Evolutionary conservation across 2,329 filamentous ascomycete species (phyloP).

Genomic region (Fusarium equiseti): DNA sequence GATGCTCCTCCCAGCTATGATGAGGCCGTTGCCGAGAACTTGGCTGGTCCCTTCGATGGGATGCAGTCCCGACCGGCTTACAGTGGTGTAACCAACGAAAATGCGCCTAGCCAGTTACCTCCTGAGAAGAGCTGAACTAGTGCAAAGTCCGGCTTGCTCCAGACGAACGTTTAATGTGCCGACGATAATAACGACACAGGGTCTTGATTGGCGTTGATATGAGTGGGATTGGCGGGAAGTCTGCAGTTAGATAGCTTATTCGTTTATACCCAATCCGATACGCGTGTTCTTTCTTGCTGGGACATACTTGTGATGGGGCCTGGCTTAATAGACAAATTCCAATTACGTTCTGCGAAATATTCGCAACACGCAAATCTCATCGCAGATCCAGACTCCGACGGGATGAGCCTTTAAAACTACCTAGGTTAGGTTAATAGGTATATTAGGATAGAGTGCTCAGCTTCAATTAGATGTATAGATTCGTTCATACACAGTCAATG

Average conservation of each 20-base stretch:
- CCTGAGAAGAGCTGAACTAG: slow-evolving; percentile 54
- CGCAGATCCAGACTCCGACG: slow-evolving; percentile 22
- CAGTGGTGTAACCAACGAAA: slow-evolving; percentile 72
- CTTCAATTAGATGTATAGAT: neutral
- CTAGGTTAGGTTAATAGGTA: neutral
- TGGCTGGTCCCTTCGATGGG: slow-evolving; percentile 77
- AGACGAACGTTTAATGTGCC: slow-evolving; percentile 16
- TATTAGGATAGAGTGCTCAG: neutral
- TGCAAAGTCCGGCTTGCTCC: neutral
- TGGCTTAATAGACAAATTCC: neutral
- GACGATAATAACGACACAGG: slow-evolving; percentile 29
- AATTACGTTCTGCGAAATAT: neutral
- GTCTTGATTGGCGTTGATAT: slow-evolving; percentile 4
- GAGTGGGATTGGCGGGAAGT: neutral
- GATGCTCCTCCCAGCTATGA: slow-evolving; percentile 96
- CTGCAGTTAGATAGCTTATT: slow-evolving; percentile 18
- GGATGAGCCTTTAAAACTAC: slow-evolving; percentile 1
- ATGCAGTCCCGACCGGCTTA: slow-evolving; percentile 72
- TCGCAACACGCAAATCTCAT: neutral
- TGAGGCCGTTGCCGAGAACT: slow-evolving; percentile 85
- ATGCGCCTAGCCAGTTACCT: slow-evolving; percentile 65
- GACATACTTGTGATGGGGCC: neutral
- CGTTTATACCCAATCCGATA: slow-evolving; percentile 8
- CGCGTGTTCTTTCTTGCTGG: neutral
- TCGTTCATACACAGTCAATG: neutral